Evolutionary conservation across 495 filamentous ascomycete species (phyloP).

Genomic region (Hypomontagnella submonticulosa): DNA sequence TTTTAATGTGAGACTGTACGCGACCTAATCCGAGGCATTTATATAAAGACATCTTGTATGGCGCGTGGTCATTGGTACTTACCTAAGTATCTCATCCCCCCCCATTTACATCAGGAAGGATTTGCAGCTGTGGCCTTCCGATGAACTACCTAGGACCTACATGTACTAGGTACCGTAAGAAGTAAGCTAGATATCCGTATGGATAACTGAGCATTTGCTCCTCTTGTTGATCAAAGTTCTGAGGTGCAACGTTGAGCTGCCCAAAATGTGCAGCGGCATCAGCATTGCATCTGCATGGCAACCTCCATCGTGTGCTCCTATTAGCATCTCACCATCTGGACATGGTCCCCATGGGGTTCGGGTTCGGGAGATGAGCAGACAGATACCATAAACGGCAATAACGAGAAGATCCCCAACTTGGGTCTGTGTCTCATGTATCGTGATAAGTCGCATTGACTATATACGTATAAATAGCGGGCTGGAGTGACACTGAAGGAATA

Average conservation of each 20-base stretch:
- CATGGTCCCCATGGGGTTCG: constrained; percentile 39
- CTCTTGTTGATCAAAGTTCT: constrained; percentile 20
- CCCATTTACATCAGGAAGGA: constrained; percentile 16
- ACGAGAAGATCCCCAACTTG: constrained; percentile 20
- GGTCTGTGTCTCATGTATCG: background rate
- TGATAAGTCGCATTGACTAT: too few species aligned
- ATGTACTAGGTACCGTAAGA: background rate
- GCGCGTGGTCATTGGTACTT: constrained; percentile 8
- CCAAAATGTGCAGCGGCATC: constrained; percentile 23
- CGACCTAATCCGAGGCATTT: background rate
- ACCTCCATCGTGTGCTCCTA: constrained; percentile 30
- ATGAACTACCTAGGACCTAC: background rate
- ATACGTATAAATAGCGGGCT: background rate
- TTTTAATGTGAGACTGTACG: background rate
- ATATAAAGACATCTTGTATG: constrained; percentile 7
- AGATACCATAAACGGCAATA: constrained; percentile 19
- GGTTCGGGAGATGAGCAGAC: constrained; percentile 22
- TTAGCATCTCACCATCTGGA: constrained; percentile 17
- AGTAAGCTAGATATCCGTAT: constrained; percentile 3
- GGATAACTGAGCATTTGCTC: constrained; percentile 3
- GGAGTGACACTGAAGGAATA: background rate
- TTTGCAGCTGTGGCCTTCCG: background rate
- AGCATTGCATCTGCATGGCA: constrained; percentile 34
- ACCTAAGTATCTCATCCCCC: constrained; percentile 3
- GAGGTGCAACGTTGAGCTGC: constrained; percentile 8